Evolutionary conservation across 176 grass and related monocot genomes (phyloP).

Genomic region (Oryza coarctata): DNA sequence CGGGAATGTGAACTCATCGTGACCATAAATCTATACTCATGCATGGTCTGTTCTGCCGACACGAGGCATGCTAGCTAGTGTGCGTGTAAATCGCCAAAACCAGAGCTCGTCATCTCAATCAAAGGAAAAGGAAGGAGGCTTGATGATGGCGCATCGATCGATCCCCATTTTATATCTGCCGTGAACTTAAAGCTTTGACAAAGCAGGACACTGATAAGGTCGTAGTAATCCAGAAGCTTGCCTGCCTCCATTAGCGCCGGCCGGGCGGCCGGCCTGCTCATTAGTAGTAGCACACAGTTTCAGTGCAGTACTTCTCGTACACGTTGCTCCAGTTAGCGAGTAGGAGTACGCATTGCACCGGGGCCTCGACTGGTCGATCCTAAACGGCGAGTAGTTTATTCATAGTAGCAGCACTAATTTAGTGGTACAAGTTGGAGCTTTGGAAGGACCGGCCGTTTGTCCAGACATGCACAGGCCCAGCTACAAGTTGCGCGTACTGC

Average conservation of each 20-base stretch:
- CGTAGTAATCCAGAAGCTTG: neutral
- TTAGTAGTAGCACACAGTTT: neutral
- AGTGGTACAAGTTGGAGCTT: neutral
- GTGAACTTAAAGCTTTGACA: constrained; percentile 22
- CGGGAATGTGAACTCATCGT: neutral
- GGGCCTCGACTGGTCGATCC: no score
- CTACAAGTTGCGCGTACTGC: neutral
- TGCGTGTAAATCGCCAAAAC: no score
- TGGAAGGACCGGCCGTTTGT: neutral
- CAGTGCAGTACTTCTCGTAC: neutral
- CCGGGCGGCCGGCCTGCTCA: neutral
- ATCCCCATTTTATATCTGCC: constrained; percentile 9
- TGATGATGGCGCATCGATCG: constrained; percentile 4
- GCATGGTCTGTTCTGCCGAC: no score
- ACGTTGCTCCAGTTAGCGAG: no score
- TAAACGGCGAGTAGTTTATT: no score
- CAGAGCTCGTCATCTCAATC: neutral
- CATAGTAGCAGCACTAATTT: no score
- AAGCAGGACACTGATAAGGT: neutral
- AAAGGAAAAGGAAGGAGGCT: no score
- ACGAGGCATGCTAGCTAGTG: neutral
- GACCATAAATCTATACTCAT: neutral
- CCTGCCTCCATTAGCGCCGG: neutral
- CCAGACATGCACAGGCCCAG: neutral
- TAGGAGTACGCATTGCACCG: no score